phyloP scores from a whole-genome alignment of 805 yeast genomes.

The Scheffersomyces spartinae region DNA sequence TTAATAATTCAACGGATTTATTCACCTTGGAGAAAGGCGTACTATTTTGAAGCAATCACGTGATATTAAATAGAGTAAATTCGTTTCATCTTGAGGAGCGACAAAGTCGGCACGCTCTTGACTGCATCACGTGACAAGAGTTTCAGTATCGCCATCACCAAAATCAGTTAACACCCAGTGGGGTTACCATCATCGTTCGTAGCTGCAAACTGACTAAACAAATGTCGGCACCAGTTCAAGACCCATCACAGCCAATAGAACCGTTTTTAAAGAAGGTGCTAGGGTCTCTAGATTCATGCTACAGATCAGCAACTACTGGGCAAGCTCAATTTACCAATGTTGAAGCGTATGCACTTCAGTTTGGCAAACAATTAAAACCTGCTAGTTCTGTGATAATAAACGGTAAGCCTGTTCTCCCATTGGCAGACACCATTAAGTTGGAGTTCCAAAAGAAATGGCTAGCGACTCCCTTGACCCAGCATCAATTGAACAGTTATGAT shows the following conservation, averaged over 20 bases:
- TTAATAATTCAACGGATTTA: no score
- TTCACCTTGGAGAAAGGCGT: no score
- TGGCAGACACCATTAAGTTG: constrained; percentile 11
- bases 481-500: constrained; percentile 30
- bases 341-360: constrained; percentile 32
- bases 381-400: constrained; percentile 27
- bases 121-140: no score
- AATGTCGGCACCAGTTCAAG: no score
- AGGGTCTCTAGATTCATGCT: constrained; percentile 24
- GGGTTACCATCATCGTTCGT: no score
- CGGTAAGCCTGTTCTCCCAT: constrained; percentile 26
- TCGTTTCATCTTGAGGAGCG: no score
- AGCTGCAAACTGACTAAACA: constrained; percentile 1
- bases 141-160: no score
- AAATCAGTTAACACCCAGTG: no score
- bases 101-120: no score
- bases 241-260: constrained; percentile 26
- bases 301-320: constrained; percentile 12
- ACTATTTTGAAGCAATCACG: no score
- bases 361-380: constrained; percentile 25
- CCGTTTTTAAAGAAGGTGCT: constrained; percentile 26
- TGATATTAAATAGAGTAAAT: no score
- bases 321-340: constrained; percentile 18
- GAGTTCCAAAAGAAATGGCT: constrained; percentile 37
- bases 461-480: constrained; percentile 24